phyloP scores from a whole-genome alignment of 441 rosid species.

The Eutrema salsugineum region DNA sequence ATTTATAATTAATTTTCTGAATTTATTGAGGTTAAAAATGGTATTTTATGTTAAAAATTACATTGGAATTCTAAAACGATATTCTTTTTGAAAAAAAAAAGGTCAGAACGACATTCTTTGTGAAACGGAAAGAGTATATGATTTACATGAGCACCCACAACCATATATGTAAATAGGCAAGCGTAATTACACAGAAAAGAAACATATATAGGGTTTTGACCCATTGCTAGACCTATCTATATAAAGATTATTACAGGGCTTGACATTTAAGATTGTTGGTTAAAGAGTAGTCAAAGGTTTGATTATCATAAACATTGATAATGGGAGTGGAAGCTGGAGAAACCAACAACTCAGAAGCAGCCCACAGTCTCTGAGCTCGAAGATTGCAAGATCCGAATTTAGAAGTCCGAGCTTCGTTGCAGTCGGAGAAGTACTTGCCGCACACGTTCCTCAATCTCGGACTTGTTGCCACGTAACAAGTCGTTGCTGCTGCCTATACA shows the following conservation, averaged over 20 bases:
- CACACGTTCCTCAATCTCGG: conserved; percentile 44
- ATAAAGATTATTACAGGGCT: background rate
- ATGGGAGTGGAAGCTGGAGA: conserved; percentile 25
- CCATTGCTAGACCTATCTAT: background rate
- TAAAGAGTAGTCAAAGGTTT: conserved; percentile 14
- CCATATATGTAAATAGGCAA: too few species aligned
- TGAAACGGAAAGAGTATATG: too few species aligned
- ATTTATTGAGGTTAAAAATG: too few species aligned
- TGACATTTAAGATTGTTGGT: background rate
- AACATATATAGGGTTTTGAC: background rate
- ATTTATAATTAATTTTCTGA: too few species aligned
- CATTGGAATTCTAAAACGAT: too few species aligned
- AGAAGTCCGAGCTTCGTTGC: conserved; percentile 70
- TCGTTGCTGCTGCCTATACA: conserved; percentile 76
- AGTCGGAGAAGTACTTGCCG: conserved; percentile 82
- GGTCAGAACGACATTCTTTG: too few species aligned
- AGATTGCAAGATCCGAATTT: conserved; percentile 52
- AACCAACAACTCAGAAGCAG: conserved; percentile 69
- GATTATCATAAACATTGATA: too few species aligned
- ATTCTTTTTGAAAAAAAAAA: too few species aligned
- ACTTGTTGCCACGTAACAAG: conserved; percentile 72
- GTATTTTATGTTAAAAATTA: too few species aligned
- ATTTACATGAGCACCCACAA: too few species aligned
- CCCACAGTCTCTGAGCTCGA: conserved; percentile 69
- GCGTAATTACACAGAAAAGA: background rate